These are phyloP conservation scores for Eucalyptus victrix DNA, from an alignment of 345 rosid genomes.

Conservation along the genomic window DNA sequence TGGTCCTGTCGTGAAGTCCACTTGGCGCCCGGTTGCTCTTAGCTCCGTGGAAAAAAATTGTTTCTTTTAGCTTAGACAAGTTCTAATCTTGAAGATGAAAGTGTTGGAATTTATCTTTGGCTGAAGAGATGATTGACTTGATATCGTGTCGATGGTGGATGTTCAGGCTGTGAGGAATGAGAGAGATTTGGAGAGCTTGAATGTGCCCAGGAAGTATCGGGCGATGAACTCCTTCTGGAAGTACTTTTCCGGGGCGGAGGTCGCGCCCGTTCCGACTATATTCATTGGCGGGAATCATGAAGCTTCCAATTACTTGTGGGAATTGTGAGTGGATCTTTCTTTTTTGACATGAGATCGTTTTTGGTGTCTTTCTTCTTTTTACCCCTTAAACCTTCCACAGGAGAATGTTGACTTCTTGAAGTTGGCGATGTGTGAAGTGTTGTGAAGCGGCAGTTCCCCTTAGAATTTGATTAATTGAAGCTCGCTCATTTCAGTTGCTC, in stretches of 20 bases:
- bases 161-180: slow-evolving; percentile 74
- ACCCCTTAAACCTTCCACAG: neutral
- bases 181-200: slow-evolving; percentile 75
- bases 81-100: neutral
- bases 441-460: neutral
- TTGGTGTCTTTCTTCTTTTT: neutral
- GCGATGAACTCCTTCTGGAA: slow-evolving; percentile 94
- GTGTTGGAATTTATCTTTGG: neutral
- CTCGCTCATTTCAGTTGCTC: neutral
- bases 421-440: neutral
- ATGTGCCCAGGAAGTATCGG: slow-evolving; percentile 56
- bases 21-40: neutral
- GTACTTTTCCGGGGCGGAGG: slow-evolving; percentile 67
- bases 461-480: neutral
- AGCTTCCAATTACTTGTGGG: slow-evolving; percentile 96
- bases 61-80: neutral
- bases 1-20: neutral
- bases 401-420: neutral
- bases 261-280: slow-evolving; percentile 83
- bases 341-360: neutral
- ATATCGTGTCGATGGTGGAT: neutral
- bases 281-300: slow-evolving; percentile 98
- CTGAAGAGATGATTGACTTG: neutral
- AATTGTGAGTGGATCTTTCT: slow-evolving; percentile 35
- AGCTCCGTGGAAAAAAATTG: neutral